Base-by-base conservation (phyloP, 2,329 filamentous ascomycete species). In the Fusarium xyrophilum region DNA sequence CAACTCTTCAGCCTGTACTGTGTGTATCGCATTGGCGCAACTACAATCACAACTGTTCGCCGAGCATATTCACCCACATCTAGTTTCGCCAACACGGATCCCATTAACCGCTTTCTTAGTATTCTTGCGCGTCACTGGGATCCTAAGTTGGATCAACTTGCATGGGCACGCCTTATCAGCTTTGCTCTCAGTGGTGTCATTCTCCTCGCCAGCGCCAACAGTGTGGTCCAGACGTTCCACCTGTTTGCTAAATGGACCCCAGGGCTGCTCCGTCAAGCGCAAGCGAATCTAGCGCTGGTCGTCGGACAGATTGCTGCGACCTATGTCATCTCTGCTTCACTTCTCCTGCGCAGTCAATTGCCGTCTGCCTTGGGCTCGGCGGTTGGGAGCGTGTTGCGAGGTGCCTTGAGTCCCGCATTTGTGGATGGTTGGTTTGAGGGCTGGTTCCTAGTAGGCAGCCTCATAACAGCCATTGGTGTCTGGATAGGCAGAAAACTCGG, bases 171-270 rank as follows among this genome's bases (percentile, higher is more conserved):
- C 32, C 91, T 93, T 75, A 94, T 96, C 69, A 93, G 91, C 62
- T 96, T 97, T 78, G 82, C 93, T 25, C 84, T 97, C 7, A 93
- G 90, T 11, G 93, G 93, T 21, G 88, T 94, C 51, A 96, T 97
- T 76, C 88, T 97, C 27, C 84, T 93, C 19, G 90, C 91, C 5
- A 93, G 91, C 57, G 93, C 93, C 79, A 93, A 91, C 77, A 91
- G 89, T 60, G 93, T 92, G 21, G 82, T 94, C n/a, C 93, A 96
- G 76, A 97, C 93, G 0, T 91, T 95, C 72, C 89, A 91, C 70
- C 85, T 97, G 56, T 92, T 97, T 74, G 88, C 91, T 6, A 89
- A 90, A 68, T 91, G 92, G 81, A 85, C 89, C 12, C 93, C 93
- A 0, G 83, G 84, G 8, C 78, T 95, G n/a, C 81, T 93, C 13